These are phyloP conservation scores for Chenopodium berlandieri DNA, from an alignment of 148 eudicot species.

Conservation along the genomic window DNA sequence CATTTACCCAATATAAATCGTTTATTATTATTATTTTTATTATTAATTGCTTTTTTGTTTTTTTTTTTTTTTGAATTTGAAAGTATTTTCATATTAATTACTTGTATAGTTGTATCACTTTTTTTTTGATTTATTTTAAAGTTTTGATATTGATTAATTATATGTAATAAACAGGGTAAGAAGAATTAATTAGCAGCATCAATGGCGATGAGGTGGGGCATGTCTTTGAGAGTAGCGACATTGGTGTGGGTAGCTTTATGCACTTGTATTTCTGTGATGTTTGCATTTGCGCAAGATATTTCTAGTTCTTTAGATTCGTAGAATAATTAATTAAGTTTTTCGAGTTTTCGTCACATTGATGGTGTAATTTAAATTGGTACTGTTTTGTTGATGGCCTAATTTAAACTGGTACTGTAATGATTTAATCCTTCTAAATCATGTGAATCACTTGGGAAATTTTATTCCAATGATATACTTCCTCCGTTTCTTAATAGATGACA, in stretches of 20 bases:
- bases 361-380: background rate
- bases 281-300: constrained; percentile 16
- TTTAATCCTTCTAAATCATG: too few relatives aligned
- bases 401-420: too few relatives aligned
- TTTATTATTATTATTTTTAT: background rate
- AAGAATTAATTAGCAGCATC: background rate
- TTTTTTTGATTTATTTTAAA: too few relatives aligned
- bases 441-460: too few relatives aligned
- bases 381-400: background rate
- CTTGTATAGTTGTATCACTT: too few relatives aligned
- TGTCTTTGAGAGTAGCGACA: constrained; percentile 2
- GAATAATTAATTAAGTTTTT: background rate
- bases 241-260: constrained; percentile 13
- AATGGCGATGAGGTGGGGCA: constrained; percentile 22
- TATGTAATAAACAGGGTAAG: background rate
- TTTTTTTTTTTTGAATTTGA: background rate
- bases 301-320: constrained; percentile 6
- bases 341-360: background rate
- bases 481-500: too few relatives aligned
- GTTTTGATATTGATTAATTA: too few relatives aligned
- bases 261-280: constrained; percentile 13
- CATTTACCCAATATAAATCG: background rate
- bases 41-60: too few relatives aligned
- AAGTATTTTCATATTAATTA: too few relatives aligned
- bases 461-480: too few relatives aligned